Conservation (phyloP, 306 rosid species). For the Delonix regia region DNA sequence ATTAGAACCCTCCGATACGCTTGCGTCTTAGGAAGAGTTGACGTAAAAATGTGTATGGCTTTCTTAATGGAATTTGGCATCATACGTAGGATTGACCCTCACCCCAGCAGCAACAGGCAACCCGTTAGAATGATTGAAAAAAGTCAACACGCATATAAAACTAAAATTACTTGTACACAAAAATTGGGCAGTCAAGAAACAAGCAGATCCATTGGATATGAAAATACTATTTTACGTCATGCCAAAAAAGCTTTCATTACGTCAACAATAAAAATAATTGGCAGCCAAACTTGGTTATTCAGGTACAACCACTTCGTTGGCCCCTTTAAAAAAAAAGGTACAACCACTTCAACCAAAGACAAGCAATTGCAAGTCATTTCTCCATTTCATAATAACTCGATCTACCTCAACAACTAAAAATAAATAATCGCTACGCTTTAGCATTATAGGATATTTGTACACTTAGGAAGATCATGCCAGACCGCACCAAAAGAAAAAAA, state of each 20-base stretch:
- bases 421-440: too few relatives aligned
- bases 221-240: too few relatives aligned
- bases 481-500: too few relatives aligned
- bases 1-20: neutral
- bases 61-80: conserved; percentile 12
- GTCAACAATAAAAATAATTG: too few relatives aligned
- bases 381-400: too few relatives aligned
- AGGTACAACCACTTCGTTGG: too few relatives aligned
- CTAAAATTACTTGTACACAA: neutral
- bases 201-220: too few relatives aligned
- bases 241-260: neutral
- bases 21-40: neutral
- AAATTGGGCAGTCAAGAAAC: neutral
- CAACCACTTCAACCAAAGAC: too few relatives aligned
- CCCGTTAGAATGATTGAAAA: neutral
- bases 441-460: neutral
- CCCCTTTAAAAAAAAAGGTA: too few relatives aligned
- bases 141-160: neutral
- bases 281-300: too few relatives aligned
- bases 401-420: neutral
- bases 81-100: neutral
- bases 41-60: neutral
- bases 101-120: conserved; percentile 4
- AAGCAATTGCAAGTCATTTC: too few relatives aligned
- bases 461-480: neutral